Conservation (phyloP, 1,139 yeast species). For the Suhomyces yuchorum region DNA sequence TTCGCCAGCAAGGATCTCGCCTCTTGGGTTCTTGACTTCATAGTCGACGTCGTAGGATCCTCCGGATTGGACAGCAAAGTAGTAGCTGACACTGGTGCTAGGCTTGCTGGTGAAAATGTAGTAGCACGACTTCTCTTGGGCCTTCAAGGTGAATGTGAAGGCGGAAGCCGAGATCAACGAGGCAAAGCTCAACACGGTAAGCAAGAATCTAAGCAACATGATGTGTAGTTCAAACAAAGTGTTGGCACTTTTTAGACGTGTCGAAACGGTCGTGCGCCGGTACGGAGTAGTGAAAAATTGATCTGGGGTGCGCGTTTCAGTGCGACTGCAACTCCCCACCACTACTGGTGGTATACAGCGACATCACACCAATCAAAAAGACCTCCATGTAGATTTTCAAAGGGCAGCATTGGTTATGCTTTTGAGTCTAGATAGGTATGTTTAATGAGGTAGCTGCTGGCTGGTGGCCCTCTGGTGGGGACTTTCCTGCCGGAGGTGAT, state of each 20-base stretch:
- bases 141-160: constrained; percentile 74
- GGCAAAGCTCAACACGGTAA: constrained; percentile 27
- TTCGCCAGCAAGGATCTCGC: constrained; percentile 57
- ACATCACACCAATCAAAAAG: too few relatives aligned
- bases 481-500: neutral
- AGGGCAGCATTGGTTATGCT: too few relatives aligned
- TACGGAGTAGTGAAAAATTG: neutral
- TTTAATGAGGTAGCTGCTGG: neutral
- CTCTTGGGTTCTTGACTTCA: constrained; percentile 68
- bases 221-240: constrained; percentile 6
- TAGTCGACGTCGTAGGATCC: constrained; percentile 87
- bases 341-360: too few relatives aligned
- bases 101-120: constrained; percentile 71
- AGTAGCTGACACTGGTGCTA: constrained; percentile 69
- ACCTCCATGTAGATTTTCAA: too few relatives aligned
- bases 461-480: neutral
- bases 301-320: constrained; percentile 2
- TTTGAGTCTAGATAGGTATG: too few relatives aligned
- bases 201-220: constrained; percentile 22
- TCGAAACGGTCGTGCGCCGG: constrained; percentile 10
- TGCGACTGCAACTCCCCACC: neutral
- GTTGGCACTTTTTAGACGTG: constrained; percentile 14
- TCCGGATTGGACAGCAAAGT: constrained; percentile 92
- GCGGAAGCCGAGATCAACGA: constrained; percentile 54
- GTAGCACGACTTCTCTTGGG: constrained; percentile 77